A percentile compares a stretch with the other conserved stretches of the same genome.
Conservation (phyloP, 352 stramenopile species). For the Pythium periplocum region DNA sequence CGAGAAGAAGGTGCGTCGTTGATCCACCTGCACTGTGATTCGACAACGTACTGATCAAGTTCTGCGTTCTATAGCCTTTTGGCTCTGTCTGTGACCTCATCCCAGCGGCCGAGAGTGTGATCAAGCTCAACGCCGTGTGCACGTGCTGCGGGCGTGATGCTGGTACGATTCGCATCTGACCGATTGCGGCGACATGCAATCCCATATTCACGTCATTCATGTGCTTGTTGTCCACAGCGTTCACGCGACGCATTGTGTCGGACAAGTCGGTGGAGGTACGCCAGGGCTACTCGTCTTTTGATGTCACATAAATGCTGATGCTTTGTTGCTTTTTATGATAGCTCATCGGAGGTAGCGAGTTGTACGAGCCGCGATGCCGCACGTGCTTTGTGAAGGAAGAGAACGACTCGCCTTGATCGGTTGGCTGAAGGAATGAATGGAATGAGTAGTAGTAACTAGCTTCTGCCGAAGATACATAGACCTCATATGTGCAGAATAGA, state of each 20-base stretch:
- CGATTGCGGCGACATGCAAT: too few species aligned
- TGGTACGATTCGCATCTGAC: slow-evolving; percentile 19
- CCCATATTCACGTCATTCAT: not conserved
- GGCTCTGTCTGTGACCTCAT: slow-evolving; percentile 68
- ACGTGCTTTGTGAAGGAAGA: slow-evolving; percentile 45
- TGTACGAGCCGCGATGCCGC: slow-evolving; percentile 78
- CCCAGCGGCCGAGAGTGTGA: slow-evolving; percentile 66
- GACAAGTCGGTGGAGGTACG: slow-evolving; percentile 67
- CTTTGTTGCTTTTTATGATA: slow-evolving; percentile 12
- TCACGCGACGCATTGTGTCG: slow-evolving; percentile 65
- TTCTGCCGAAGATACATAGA: not conserved
- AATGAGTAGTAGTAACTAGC: not conserved
- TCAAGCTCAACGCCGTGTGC: slow-evolving; percentile 84
- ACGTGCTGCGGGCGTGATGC: slow-evolving; percentile 70
- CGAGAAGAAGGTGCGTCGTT: slow-evolving; percentile 47
- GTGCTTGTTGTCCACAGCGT: slow-evolving; percentile 27
- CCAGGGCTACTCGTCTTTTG: not conserved
- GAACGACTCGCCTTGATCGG: not conserved
- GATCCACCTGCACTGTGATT: too few species aligned
- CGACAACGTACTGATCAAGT: too few species aligned
- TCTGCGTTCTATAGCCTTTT: slow-evolving; percentile 41
- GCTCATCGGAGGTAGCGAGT: slow-evolving; percentile 72
- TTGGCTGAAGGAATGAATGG: not conserved
- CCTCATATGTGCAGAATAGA: not conserved
- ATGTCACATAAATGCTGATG: not conserved